Evolutionary conservation across 208 protist genomes (phyloP), one percentile per base, ranked within the genome.

Genomic region (Endotrypanum monterogeii): DNA sequence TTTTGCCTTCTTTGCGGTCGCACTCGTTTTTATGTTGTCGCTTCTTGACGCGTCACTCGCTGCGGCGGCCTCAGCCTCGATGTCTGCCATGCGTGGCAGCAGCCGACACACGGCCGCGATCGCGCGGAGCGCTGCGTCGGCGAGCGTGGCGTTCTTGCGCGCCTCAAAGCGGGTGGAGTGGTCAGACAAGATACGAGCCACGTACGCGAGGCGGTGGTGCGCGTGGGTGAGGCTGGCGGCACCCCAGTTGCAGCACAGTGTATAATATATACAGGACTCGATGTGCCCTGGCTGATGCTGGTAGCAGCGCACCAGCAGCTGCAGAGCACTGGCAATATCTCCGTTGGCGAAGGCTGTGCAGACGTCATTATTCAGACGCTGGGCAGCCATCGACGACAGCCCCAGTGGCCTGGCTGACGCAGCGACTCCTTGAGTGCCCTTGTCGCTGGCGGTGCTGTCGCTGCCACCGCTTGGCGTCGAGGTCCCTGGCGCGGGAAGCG

Each of bases 191-290:
- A 76, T 52, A 44, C 93, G 89, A 35, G 73, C 66, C 25, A 85
- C 44, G 71, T 91, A 85, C 3, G 90, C 90, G 52, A 95, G 76
- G 35, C 83, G 84, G 73, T 97, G 93, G 60, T 97, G 93, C 7
- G 78, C 79, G 79, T 95, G 93, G 25, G 75, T 79, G n/a, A 91
- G 72, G 67, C 75, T 79, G 18, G 86, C 76, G 32, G 89, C 87
- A 6, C 87, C 89, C 82, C 90, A 85, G 71, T 94, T 84, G 62
- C 82, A 84, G 57, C 82, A 72, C 68, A 95, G 73, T 46, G 80
- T 83, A 77, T 94, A 90, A 55, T 80, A 74, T 20, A 97, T 76
- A 18, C 87, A 52, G 63, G 91, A 79, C 76, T 97, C 89, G 46
- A 85, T 88, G 65, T 78, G 61, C 25, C 84, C 89, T 14, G 83